Evolutionary conservation across 2,329 filamentous ascomycete genomes (phyloP).

Genomic region (Hortaea werneckii): DNA sequence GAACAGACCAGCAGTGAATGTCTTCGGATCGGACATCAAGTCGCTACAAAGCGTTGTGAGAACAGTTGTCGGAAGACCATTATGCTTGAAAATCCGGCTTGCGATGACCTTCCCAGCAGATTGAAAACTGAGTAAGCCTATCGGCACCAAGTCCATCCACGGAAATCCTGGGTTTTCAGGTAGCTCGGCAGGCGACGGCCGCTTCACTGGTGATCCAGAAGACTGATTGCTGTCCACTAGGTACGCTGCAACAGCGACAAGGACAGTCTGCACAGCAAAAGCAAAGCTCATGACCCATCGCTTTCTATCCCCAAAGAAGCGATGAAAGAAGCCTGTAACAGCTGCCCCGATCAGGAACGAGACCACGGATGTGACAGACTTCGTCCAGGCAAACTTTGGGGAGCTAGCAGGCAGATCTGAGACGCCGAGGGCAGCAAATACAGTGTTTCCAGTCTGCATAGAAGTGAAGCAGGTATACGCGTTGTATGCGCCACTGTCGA

Average conservation of each 20-base stretch:
- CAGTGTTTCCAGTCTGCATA: conserved; percentile 58
- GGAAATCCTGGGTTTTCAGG: conserved; percentile 8
- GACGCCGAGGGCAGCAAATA: conserved; percentile 64
- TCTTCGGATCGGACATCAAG: conserved; percentile 53
- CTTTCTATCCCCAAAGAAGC: conserved; percentile 47
- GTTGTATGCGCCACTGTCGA: conserved; percentile 64
- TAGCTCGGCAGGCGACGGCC: conserved; percentile 8
- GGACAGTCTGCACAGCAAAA: conserved; percentile 29
- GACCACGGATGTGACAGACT: conserved; percentile 56
- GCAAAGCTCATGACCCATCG: conserved; percentile 50
- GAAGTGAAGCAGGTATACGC: conserved; percentile 70
- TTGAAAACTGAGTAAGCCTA: conserved; percentile 62
- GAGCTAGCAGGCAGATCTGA: conserved; percentile 23
- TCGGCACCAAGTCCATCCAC: conserved; percentile 47
- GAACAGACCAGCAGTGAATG: conserved; percentile 27
- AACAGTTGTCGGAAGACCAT: conserved; percentile 63
- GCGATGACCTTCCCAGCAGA: conserved; percentile 65
- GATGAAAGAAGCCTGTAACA: conserved; percentile 58
- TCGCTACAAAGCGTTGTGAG: conserved; percentile 73
- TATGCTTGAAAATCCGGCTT: conserved; percentile 57
- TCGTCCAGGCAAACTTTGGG: conserved; percentile 47
- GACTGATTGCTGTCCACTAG: conserved; percentile 23
- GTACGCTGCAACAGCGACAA: conserved; percentile 27
- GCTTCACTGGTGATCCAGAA: conserved; percentile 5
- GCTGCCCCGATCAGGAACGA: conserved; percentile 63